Evolutionary conservation across 2,329 filamentous ascomycete species (phyloP), one percentile per base, ranked within the genome.

Genomic region (Pseudopithomyces maydicus): DNA sequence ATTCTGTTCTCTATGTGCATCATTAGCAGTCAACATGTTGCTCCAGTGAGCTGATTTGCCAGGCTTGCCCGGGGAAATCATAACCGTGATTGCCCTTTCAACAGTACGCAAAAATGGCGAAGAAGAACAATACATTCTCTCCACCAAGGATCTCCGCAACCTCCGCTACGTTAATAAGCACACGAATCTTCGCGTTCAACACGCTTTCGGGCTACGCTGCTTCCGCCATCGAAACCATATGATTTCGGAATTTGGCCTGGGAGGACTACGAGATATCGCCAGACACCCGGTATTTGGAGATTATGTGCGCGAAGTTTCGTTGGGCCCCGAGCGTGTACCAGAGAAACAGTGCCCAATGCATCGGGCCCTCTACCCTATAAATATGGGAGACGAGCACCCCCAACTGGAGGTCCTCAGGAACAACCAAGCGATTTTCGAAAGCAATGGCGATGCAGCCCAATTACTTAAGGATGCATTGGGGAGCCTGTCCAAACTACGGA

Each of bases 201-300:
- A 54, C 22, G 39, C 39, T 7, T 57, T 57, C 35, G 39, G 2
- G 2, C 4, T 38, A 12, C 46, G 55, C 6, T 51, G 46, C 41
- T 51, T 54, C 20, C 33, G 19, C 10, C 32, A 17, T 12, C 51
- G 55, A 6, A 54, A 51, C 17, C 55, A 57, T 35, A 51, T 54
- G 50, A 22, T 57, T 7, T 51, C 55, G 0, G 29, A 32, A 10
- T 11, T 22, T n/a, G 45, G 51, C 47, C 23, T 57, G 8, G 26
- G 46, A 8, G 33, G 22, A 17, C 23, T 54, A 12, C 15, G 19
- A 12, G 19, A 54, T 19, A 54, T 52, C 11, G 12, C 45, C 23
- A 2, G 15, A 3, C 35, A 45, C 23, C 45, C 52, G 1, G 2
- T 23, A 1, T 33, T 51, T 12, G 43, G 23, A 6, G 11, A 10